Evolutionary conservation across 345 rosid genomes (phyloP), one percentile per base, ranked within the genome.

Genomic region (Balakata baccata): DNA sequence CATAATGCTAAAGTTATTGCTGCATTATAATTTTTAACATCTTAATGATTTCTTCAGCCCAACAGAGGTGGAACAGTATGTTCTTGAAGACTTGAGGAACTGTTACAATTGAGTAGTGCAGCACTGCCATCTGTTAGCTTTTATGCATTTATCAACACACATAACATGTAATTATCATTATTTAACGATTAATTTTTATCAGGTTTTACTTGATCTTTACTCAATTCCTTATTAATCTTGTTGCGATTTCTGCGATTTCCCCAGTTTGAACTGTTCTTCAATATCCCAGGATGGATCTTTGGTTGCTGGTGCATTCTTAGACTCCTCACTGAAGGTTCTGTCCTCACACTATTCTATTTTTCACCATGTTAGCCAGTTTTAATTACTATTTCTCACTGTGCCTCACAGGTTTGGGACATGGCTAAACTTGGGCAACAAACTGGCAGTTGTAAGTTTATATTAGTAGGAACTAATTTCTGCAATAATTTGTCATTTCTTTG

Each of bases 201-300:
- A 69, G 8, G 53, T 37, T 58, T 81, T 64, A 25, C 14, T 18
- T 73, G 47, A 22, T 52, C 34, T 61, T 12, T 64, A 45, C 54
- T 70, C 11, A 5, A 34, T 71, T 63, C 37, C 71, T 79, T 54
- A 39, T 67, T 58, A 54, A 73, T 47, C 54, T 6, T 45, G 58
- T 54, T 73, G 56, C 17, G 25, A 47, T 59, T 45, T 58, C 58
- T 73, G 56, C 17, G 25, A 47, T 59, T 64, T 52, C 78, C 53
- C 84, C 34, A 90, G 99, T 76, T 83, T 96, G 79, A 93, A 91
- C 73, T 89, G 96, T 80, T 89, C 96, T 58, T 89, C 98, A 68
- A 88, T 96, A 82, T 93, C 98, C 62, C 97, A 91, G 75, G 98
- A 96, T 85, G 99, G 98, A 73, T 91, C 99, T 77, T 78, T 96